These are phyloP conservation scores for Trichoderma asperellum DNA, from an alignment of 2,329 filamentous ascomycete genomes.

Conservation along the genomic window DNA sequence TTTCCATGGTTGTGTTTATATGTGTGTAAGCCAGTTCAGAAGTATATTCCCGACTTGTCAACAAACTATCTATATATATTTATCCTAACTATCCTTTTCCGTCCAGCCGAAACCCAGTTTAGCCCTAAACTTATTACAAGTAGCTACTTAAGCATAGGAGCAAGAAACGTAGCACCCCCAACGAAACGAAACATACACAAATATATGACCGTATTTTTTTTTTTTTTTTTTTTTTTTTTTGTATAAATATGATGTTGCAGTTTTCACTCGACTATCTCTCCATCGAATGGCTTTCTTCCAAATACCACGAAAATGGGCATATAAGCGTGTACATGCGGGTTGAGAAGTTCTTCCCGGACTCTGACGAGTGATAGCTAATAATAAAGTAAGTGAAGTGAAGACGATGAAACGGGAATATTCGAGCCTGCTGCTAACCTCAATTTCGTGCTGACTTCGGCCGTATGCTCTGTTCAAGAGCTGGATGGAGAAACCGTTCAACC, in stretches of 20 bases:
- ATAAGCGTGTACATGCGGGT: constrained; percentile 54
- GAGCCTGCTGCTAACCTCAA: constrained; percentile 47
- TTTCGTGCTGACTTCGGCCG: constrained; percentile 49
- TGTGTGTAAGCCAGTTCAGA: no score
- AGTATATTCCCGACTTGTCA: no score
- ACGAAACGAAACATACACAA: neutral
- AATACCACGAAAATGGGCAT: constrained; percentile 55
- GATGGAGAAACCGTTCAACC: constrained; percentile 51
- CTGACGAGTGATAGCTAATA: constrained; percentile 53
- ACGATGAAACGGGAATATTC: neutral
- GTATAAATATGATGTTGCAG: neutral
- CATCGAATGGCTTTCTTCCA: constrained; percentile 53
- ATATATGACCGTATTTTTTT: neutral
- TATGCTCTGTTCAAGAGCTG: constrained; percentile 48
- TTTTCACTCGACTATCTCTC: constrained; percentile 34
- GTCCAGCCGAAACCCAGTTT: neutral
- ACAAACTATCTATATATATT: neutral
- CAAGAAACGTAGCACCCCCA: neutral
- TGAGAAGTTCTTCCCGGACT: constrained; percentile 52
- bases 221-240: neutral
- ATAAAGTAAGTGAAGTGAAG: neutral
- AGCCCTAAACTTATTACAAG: neutral
- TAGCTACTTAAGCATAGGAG: neutral
- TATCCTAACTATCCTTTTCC: neutral
- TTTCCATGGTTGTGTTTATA: no score